These are phyloP conservation scores for Tarenaya hassleriana DNA, from an alignment of 345 rosid genomes.

Conservation along the genomic window DNA sequence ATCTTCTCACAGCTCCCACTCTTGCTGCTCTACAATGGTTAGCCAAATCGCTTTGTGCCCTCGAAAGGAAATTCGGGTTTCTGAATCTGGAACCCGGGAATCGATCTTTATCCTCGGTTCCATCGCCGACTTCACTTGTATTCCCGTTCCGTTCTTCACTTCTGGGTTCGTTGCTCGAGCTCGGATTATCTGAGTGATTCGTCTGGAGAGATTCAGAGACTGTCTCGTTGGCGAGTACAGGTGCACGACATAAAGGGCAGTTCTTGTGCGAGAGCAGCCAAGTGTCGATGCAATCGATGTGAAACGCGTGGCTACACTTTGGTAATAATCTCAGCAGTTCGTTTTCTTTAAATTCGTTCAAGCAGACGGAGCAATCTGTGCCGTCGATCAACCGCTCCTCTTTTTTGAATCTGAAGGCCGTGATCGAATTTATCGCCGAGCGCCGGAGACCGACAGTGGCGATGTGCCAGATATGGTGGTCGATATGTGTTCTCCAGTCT, in stretches of 20 bases:
- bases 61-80: conserved; percentile 20
- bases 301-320: conserved; percentile 82
- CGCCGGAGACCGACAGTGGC: conserved; percentile 55
- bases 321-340: conserved; percentile 63
- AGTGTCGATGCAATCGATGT: conserved; percentile 65
- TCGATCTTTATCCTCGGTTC: too few relatives aligned
- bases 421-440: conserved; percentile 48
- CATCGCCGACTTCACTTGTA: too few relatives aligned
- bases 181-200: conserved; percentile 6
- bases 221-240: conserved; percentile 28
- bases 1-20: conserved; percentile 38
- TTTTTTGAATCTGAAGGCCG: conserved; percentile 45
- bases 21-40: conserved; percentile 13
- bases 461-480: conserved; percentile 62
- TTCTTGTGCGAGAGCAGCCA: conserved; percentile 77
- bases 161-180: conserved; percentile 15
- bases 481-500: conserved; percentile 22
- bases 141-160: conserved; percentile 12
- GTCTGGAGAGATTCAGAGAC: conserved; percentile 11
- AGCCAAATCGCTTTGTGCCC: conserved; percentile 28
- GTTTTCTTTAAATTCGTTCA: conserved; percentile 59
- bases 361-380: conserved; percentile 83
- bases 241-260: conserved; percentile 81
- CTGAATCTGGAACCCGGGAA: conserved; percentile 25
- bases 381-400: conserved; percentile 50